phyloP scores from a whole-genome alignment of 2,329 filamentous ascomycete genomes.

The Capronia americana region DNA sequence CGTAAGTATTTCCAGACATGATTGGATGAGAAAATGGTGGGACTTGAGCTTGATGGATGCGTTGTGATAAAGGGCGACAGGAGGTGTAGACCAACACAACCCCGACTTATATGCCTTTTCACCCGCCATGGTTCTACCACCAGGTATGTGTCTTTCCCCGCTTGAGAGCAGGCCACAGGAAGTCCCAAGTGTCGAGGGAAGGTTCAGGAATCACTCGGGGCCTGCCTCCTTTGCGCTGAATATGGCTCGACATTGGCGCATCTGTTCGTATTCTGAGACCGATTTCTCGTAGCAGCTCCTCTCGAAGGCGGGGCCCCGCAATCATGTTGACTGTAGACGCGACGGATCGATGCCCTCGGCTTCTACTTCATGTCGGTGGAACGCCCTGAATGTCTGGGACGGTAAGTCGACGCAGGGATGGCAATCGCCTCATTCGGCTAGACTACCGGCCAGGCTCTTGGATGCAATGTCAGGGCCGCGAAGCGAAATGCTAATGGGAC shows the following conservation, averaged over 20 bases:
- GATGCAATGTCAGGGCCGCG: too few relatives aligned
- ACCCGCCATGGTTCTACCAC: neutral
- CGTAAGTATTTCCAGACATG: conserved; percentile 6
- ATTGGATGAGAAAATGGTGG: neutral
- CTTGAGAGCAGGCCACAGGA: neutral
- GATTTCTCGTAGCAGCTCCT: neutral
- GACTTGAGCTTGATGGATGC: neutral
- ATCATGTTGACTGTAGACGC: neutral
- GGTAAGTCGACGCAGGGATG: neutral
- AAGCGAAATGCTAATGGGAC: too few relatives aligned
- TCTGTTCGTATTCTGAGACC: neutral
- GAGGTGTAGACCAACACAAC: neutral
- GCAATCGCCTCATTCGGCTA: neutral
- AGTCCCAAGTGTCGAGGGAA: neutral
- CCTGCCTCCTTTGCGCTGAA: neutral
- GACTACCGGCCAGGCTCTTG: neutral
- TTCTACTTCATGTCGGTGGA: neutral
- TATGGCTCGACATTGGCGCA: neutral
- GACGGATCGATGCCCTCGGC: neutral
- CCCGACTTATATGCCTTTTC: neutral
- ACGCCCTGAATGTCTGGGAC: neutral
- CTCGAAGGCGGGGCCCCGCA: neutral
- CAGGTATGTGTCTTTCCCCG: neutral
- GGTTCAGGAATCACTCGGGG: neutral
- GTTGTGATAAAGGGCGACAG: neutral